Percentiles rank a stretch among this genome's conserved stretches.
Conservation (phyloP, 768 basidiomycete genomes). For the Lentinula lateritia region DNA sequence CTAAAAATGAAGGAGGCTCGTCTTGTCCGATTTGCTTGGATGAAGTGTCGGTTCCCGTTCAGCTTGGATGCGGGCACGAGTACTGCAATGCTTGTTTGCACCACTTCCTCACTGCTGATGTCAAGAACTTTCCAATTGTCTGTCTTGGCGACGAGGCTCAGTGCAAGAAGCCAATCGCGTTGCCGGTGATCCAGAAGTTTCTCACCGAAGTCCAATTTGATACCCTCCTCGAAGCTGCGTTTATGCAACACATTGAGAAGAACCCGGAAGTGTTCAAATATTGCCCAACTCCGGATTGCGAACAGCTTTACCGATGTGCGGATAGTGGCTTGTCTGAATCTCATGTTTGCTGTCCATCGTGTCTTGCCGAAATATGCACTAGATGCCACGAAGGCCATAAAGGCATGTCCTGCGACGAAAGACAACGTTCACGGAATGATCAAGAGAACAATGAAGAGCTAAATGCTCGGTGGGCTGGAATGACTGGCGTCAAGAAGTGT, state of each 20-base stretch:
- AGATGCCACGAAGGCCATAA: constrained; percentile 48
- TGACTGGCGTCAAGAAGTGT: constrained; percentile 38
- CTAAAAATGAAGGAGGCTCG: neutral
- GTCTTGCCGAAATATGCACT: constrained; percentile 42
- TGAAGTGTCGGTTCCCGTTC: constrained; percentile 31
- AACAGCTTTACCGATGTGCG: constrained; percentile 50
- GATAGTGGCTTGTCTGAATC: constrained; percentile 1
- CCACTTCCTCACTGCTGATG: constrained; percentile 36
- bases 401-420: constrained; percentile 44
- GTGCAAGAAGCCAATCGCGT: constrained; percentile 50
- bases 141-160: constrained; percentile 58
- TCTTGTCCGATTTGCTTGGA: constrained; percentile 55
- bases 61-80: constrained; percentile 41
- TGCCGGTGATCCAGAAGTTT: constrained; percentile 45
- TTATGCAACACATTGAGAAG: constrained; percentile 47
- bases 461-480: constrained; percentile 32
- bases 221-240: constrained; percentile 49
- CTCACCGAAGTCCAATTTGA: constrained; percentile 46
- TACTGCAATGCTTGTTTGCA: constrained; percentile 46
- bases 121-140: constrained; percentile 48
- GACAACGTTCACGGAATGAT: constrained; percentile 21
- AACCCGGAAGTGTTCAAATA: constrained; percentile 54
- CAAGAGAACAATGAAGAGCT: constrained; percentile 36
- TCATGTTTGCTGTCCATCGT: constrained; percentile 45
- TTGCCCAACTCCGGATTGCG: constrained; percentile 71